Conservation (phyloP, 1,139 yeast species). For the Saccharomycopsis crataegensis region DNA sequence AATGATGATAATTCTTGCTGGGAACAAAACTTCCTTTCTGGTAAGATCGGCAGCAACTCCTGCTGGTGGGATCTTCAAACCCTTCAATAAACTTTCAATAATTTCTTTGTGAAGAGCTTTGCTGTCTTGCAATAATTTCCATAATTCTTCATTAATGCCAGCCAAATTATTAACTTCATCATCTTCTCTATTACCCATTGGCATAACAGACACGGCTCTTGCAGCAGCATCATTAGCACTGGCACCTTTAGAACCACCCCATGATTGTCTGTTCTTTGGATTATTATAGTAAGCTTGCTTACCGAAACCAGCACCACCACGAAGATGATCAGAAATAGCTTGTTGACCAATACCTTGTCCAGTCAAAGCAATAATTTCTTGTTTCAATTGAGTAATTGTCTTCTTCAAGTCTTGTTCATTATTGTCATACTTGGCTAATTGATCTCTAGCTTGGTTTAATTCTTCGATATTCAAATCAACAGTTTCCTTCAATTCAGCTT, state of each 20-base stretch:
- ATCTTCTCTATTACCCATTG: conserved; percentile 42
- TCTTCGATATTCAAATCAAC: conserved; percentile 55
- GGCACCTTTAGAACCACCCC: conserved; percentile 16
- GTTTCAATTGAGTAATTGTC: conserved; percentile 62
- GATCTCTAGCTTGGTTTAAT: conserved; percentile 54
- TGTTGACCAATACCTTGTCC: conserved; percentile 29
- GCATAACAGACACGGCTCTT: conserved; percentile 53
- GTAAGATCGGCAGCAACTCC: conserved; percentile 75
- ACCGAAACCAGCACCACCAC: conserved; percentile 15
- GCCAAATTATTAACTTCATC: conserved; percentile 43
- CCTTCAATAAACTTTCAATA: conserved; percentile 79
- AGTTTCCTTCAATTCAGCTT: conserved; percentile 55
- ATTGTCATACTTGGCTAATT: conserved; percentile 54
- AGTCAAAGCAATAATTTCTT: conserved; percentile 44
- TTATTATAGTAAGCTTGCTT: conserved; percentile 21
- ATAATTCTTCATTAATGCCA: conserved; percentile 67
- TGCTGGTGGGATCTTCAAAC: conserved; percentile 85
- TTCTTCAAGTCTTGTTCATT: conserved; percentile 63
- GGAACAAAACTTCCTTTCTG: conserved; percentile 89
- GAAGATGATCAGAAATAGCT: conserved; percentile 16
- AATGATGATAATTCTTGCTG: conserved; percentile 89
- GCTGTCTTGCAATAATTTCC: conserved; percentile 70
- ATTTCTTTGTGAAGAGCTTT: conserved; percentile 76
- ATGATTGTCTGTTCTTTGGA: conserved; percentile 16
- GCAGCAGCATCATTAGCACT: conserved; percentile 24